These are phyloP conservation scores for Penicillium paradoxum DNA, from an alignment of 495 filamentous ascomycete species.

Conservation along the genomic window DNA sequence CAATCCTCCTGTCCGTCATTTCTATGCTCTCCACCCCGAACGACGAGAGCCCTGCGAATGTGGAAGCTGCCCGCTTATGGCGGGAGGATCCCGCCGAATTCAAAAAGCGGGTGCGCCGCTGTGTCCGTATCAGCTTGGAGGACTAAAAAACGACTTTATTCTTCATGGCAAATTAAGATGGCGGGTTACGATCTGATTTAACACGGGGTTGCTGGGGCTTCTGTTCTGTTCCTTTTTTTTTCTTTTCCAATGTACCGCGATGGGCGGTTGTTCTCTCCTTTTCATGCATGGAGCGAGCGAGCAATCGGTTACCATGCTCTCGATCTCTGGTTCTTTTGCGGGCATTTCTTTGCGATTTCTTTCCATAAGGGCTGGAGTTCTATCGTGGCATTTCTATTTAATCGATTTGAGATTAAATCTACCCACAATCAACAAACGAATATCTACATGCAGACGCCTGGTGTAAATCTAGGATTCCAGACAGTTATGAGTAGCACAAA, in stretches of 20 bases:
- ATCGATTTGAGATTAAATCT: background rate
- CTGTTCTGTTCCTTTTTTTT: background rate
- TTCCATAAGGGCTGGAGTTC: background rate
- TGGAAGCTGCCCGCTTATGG: slow-evolving; percentile 86
- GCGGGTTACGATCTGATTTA: background rate
- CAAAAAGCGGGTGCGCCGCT: slow-evolving; percentile 66
- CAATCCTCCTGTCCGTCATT: slow-evolving; percentile 87
- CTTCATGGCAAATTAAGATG: background rate
- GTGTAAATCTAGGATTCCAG: no score
- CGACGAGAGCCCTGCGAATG: slow-evolving; percentile 91
- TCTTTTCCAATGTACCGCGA: background rate
- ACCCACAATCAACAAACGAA: background rate
- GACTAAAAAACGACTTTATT: slow-evolving; percentile 48
- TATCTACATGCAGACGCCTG: background rate
- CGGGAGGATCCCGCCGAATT: slow-evolving; percentile 80
- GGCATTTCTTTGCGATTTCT: slow-evolving; percentile 8
- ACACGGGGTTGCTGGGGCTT: background rate
- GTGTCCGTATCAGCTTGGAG: slow-evolving; percentile 79
- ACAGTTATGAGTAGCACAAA: no score
- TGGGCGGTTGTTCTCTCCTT: background rate
- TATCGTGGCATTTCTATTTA: background rate
- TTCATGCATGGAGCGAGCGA: slow-evolving; percentile 4
- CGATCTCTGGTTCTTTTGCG: slow-evolving; percentile 1
- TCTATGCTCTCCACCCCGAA: slow-evolving; percentile 91
- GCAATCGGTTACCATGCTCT: slow-evolving; percentile 1